Percentiles rank a stretch among this genome's conserved stretches.
phyloP scores from a whole-genome alignment of 805 yeast species.

The Sugiyamaella mastotermitis region DNA sequence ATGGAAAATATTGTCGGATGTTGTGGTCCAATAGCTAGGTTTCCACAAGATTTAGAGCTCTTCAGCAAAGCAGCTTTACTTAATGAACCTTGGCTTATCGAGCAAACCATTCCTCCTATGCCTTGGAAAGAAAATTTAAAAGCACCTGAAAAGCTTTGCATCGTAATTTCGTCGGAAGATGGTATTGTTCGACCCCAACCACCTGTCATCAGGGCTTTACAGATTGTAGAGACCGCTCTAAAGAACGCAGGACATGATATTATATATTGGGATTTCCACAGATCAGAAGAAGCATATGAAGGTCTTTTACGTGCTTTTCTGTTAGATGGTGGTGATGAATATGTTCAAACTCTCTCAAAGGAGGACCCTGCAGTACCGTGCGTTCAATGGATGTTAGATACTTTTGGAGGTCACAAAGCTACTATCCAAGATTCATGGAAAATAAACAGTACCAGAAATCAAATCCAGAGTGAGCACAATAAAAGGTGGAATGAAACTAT shows the following conservation, averaged over 20 bases:
- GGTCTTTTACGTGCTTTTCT: no score
- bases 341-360: constrained; percentile 28
- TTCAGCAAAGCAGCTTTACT: constrained; percentile 34
- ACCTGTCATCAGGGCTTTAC: constrained; percentile 36
- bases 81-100: constrained; percentile 38
- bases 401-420: constrained; percentile 20
- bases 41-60: constrained; percentile 34
- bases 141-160: constrained; percentile 33
- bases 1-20: constrained; percentile 34
- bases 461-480: no score
- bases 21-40: constrained; percentile 43
- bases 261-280: constrained; percentile 10
- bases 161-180: constrained; percentile 41
- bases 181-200: constrained; percentile 42
- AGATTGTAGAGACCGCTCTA: constrained; percentile 10
- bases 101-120: constrained; percentile 36
- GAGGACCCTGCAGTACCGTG: no score
- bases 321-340: no score
- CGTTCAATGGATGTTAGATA: not conserved
- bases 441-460: no score
- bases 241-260: constrained; percentile 43
- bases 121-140: constrained; percentile 28
- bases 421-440: constrained; percentile 34
- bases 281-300: constrained; percentile 21
- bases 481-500: no score